Percentiles rank a stretch among this genome's conserved stretches.
Evolutionary conservation across 176 grass and related monocot species (phyloP).

Genomic region (Eragrostis nindensis): DNA sequence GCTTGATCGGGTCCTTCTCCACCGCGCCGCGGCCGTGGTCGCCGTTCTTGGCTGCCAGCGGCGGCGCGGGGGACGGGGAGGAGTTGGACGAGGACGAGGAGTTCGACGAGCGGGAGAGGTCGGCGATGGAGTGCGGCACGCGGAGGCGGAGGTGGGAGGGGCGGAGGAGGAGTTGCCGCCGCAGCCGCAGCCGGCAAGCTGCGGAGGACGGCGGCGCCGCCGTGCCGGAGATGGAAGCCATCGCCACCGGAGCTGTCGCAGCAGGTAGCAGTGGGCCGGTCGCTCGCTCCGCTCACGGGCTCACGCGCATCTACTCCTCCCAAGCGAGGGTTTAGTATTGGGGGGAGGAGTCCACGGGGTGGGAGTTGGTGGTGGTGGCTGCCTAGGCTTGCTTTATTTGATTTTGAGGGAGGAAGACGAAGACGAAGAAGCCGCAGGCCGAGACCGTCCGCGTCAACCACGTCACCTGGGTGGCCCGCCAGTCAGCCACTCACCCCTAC

Average conservation of each 20-base stretch:
- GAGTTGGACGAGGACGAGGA: slow-evolving; percentile 29
- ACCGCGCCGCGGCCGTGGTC: slow-evolving; percentile 27
- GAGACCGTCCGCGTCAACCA: neutral
- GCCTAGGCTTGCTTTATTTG: slow-evolving; percentile 48
- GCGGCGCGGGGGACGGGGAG: slow-evolving; percentile 22
- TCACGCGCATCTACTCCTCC: slow-evolving; percentile 22
- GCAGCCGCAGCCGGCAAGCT: slow-evolving; percentile 41
- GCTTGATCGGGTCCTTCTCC: slow-evolving; percentile 88
- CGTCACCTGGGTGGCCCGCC: neutral
- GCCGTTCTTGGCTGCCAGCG: slow-evolving; percentile 33
- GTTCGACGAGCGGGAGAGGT: slow-evolving; percentile 61
- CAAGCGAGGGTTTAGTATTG: slow-evolving; percentile 16
- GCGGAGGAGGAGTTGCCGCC: slow-evolving; percentile 38
- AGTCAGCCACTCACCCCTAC: neutral
- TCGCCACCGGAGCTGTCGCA: slow-evolving; percentile 12
- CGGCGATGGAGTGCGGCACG: slow-evolving; percentile 69
- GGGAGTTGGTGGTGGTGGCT: slow-evolving; percentile 18
- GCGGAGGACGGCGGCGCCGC: slow-evolving; percentile 47
- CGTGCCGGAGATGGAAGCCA: slow-evolving; percentile 70
- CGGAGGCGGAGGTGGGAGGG: slow-evolving; percentile 63
- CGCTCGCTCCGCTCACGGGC: neutral
- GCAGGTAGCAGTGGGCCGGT: neutral
- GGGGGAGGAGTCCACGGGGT: slow-evolving; percentile 44
- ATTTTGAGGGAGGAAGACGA: slow-evolving; percentile 34
- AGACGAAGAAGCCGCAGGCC: neutral